Conservation (phyloP, 2,329 filamentous ascomycete species). For the Mariannaea sp. region DNA sequence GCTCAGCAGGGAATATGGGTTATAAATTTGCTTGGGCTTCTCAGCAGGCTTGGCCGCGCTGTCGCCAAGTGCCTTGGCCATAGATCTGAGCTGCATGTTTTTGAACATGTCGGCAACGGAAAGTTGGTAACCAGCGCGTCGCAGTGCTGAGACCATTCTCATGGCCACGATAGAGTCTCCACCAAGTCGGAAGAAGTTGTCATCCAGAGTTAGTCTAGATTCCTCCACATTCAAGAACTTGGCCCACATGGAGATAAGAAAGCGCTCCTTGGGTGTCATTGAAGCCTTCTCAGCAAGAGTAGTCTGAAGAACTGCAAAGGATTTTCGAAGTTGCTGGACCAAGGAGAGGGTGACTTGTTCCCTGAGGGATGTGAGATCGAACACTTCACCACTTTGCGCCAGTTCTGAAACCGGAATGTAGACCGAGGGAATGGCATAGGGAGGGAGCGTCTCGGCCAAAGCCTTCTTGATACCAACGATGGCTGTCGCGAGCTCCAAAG, state of each 20-base stretch:
- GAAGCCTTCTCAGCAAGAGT: slow-evolving; percentile 25
- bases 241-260: slow-evolving; percentile 28
- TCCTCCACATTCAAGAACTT: slow-evolving; percentile 30
- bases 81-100: slow-evolving; percentile 36
- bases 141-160: slow-evolving; percentile 35
- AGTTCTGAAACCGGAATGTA: slow-evolving; percentile 22
- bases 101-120: slow-evolving; percentile 38
- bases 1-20: slow-evolving; percentile 29
- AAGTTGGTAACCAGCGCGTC: slow-evolving; percentile 30
- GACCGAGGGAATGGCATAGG: slow-evolving; percentile 35
- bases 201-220: slow-evolving; percentile 33
- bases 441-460: slow-evolving; percentile 33
- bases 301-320: slow-evolving; percentile 18
- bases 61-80: slow-evolving; percentile 29
- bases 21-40: slow-evolving; percentile 20
- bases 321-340: slow-evolving; percentile 25
- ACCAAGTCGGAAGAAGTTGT: slow-evolving; percentile 38
- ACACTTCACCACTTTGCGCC: not conserved
- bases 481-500: slow-evolving; percentile 26
- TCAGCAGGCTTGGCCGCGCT: slow-evolving; percentile 2
- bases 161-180: slow-evolving; percentile 37
- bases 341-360: slow-evolving; percentile 22
- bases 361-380: slow-evolving; percentile 13
- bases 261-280: slow-evolving; percentile 28
- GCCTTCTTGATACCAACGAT: slow-evolving; percentile 34